Evolutionary conservation across 2,329 filamentous ascomycete genomes (phyloP).

Genomic region (Phoma sp.): DNA sequence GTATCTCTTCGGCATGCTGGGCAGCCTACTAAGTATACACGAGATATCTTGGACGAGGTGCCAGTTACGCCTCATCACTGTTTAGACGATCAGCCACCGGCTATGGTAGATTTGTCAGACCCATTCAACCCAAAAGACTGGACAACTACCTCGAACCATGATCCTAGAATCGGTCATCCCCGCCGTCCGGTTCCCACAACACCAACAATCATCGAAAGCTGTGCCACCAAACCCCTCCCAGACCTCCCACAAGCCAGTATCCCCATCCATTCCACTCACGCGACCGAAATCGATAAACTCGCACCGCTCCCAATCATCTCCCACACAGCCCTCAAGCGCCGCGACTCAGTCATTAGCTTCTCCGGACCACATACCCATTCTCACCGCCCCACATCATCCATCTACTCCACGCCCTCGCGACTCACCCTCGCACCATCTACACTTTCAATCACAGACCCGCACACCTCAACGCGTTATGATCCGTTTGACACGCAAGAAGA

Average conservation of each 20-base stretch:
- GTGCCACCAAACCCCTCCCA: neutral
- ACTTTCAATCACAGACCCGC: neutral
- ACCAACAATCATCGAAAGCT: neutral
- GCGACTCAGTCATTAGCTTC: neutral
- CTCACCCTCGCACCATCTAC: neutral
- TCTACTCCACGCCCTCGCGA: neutral
- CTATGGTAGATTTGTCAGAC: neutral
- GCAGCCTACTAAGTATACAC: neutral
- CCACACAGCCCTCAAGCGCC: neutral
- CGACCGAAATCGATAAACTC: neutral
- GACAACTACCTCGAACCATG: neutral
- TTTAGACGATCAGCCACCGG: neutral
- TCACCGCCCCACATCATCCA: neutral
- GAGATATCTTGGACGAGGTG: neutral
- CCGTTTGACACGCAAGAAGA: neutral
- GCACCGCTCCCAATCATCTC: neutral
- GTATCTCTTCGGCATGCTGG: neutral
- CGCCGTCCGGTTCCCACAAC: neutral
- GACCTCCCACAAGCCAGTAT: neutral
- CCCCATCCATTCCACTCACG: neutral
- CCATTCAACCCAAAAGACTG: neutral
- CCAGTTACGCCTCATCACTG: neutral
- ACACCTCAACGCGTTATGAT: conserved; percentile 1
- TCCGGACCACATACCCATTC: neutral
- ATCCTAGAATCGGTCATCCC: neutral